phyloP scores from a whole-genome alignment of 805 yeast species.

The Yarrowia keelungensis region DNA sequence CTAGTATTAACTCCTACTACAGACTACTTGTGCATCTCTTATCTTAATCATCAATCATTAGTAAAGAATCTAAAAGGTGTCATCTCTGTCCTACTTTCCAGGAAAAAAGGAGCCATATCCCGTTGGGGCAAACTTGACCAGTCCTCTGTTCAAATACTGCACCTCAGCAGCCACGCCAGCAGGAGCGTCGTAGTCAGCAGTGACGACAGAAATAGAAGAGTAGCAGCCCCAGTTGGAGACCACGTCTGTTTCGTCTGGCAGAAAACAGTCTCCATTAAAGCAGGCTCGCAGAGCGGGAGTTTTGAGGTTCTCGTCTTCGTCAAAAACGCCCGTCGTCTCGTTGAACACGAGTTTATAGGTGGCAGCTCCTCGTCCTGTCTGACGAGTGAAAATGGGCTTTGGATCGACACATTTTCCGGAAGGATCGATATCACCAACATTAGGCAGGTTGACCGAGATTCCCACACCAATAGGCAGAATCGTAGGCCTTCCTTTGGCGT shows the following conservation, averaged over 20 bases:
- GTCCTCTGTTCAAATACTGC: not conserved
- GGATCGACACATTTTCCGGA: not conserved
- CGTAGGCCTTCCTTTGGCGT: not conserved
- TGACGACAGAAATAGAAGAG: conserved; percentile 1
- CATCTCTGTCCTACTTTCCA: not conserved
- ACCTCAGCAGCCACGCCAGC: conserved; percentile 3
- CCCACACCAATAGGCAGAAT: not conserved
- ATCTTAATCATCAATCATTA: no score
- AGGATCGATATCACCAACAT: conserved; percentile 1
- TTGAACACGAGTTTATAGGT: not conserved
- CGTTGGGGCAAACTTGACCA: not conserved
- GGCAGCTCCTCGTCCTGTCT: conserved; percentile 10
- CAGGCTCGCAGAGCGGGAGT: not conserved
- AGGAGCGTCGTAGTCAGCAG: conserved; percentile 15
- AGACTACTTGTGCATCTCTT: no score
- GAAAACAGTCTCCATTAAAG: not conserved
- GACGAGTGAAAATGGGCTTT: conserved; percentile 8
- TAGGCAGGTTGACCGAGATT: not conserved
- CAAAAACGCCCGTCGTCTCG: not conserved
- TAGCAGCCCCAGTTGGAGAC: conserved; percentile 8
- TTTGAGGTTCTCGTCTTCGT: not conserved
- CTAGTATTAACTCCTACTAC: no score
- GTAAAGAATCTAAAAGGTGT: not conserved
- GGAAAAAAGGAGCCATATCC: not conserved
- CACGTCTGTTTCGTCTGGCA: not conserved